phyloP scores from a whole-genome alignment of 345 rosid genomes.

The Diplotaxis tenuifolia region DNA sequence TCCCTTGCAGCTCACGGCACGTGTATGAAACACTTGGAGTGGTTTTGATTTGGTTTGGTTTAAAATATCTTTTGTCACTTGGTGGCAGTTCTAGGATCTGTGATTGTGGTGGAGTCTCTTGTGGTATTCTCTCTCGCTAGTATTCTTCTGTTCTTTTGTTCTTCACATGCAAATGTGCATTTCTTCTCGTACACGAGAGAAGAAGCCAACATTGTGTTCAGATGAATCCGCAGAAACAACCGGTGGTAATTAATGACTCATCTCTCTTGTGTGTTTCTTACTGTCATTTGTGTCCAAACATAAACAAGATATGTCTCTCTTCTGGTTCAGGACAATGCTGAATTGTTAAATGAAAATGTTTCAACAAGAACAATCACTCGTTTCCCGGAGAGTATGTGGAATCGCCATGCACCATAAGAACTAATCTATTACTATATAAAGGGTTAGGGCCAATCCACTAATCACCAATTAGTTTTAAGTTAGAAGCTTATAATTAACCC shows the following conservation, averaged over 20 bases:
- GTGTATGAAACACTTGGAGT: slow-evolving; percentile 15
- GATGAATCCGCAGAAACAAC: slow-evolving; percentile 26
- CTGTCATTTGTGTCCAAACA: neutral
- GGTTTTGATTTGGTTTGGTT: neutral
- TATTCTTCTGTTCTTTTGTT: slow-evolving; percentile 54
- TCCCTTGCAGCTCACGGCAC: slow-evolving; percentile 56
- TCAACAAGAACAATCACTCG: neutral
- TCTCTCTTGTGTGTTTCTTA: neutral
- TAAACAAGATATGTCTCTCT: neutral
- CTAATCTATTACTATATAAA: too few species aligned
- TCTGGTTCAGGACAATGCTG: slow-evolving; percentile 14
- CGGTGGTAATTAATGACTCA: slow-evolving; percentile 40
- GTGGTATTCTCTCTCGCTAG: slow-evolving; percentile 51
- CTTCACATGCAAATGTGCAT: slow-evolving; percentile 75
- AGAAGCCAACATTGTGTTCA: neutral
- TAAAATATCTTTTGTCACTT: neutral
- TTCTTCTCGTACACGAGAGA: slow-evolving; percentile 56
- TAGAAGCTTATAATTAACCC: too few species aligned
- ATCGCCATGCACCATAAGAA: neutral
- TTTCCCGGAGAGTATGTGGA: slow-evolving; percentile 10
- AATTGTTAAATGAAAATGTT: neutral
- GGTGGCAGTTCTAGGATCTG: slow-evolving; percentile 59
- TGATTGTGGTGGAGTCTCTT: slow-evolving; percentile 52
- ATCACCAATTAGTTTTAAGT: too few species aligned
- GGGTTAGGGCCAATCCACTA: too few species aligned